Percentiles rank a stretch among this genome's conserved stretches.
These are phyloP conservation scores for Candida dendrica DNA, from an alignment of 805 yeast genomes.

Conservation along the genomic window DNA sequence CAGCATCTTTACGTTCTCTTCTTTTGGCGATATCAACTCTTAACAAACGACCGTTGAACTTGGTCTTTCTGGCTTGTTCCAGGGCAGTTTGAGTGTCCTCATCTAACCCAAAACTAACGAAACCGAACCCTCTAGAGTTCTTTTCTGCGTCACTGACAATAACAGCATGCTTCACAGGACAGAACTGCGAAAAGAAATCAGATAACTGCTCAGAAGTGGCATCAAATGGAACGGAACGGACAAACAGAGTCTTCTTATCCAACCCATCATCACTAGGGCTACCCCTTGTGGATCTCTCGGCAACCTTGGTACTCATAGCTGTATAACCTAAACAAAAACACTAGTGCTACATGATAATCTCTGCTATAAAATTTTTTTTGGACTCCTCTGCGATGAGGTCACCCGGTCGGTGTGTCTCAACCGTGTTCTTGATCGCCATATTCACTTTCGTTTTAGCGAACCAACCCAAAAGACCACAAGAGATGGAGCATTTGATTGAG, in stretches of 20 bases:
- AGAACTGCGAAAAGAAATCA: slow-evolving; percentile 82
- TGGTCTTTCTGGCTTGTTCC: slow-evolving; percentile 53
- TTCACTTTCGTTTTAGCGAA: no score
- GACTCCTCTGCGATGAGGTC: not conserved
- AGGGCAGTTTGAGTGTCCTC: slow-evolving; percentile 81
- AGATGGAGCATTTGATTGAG: no score
- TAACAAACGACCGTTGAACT: slow-evolving; percentile 58
- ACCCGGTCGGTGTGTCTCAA: not conserved
- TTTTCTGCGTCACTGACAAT: slow-evolving; percentile 74
- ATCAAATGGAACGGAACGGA: slow-evolving; percentile 73
- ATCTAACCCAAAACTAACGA: slow-evolving; percentile 79
- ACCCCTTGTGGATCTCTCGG: not conserved
- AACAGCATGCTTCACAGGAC: slow-evolving; percentile 93
- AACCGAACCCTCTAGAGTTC: slow-evolving; percentile 89
- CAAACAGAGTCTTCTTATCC: slow-evolving; percentile 62
- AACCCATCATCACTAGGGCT: slow-evolving; percentile 19
- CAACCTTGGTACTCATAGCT: not conserved
- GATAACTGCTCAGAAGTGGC: slow-evolving; percentile 79
- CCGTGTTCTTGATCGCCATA: not conserved
- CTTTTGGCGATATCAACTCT: slow-evolving; percentile 86
- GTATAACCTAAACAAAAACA: not conserved
- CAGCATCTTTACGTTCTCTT: slow-evolving; percentile 59
- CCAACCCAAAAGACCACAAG: no score
- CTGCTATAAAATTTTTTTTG: not conserved
- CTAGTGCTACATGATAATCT: no score